Conservation (phyloP, 1,284 basidiomycete genomes). For the Marasmius tenuissimus region DNA sequence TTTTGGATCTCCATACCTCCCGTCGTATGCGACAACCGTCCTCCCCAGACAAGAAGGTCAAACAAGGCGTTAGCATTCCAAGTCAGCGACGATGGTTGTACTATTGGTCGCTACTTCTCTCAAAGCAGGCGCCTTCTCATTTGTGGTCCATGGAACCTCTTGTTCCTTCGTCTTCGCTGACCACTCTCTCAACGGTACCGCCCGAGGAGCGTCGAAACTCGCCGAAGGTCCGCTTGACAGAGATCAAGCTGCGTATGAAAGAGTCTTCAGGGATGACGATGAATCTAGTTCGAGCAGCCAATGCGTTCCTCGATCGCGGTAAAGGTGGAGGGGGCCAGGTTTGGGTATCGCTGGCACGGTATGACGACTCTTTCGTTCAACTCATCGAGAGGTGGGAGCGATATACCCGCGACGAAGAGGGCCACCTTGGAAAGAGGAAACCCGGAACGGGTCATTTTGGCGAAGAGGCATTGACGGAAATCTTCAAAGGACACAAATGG, state of each 20-base stretch:
- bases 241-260: slow-evolving; percentile 57
- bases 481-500: slow-evolving; percentile 59
- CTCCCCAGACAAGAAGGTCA: slow-evolving; percentile 40
- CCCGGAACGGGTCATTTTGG: slow-evolving; percentile 35
- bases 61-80: slow-evolving; percentile 74
- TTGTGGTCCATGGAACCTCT: slow-evolving; percentile 37
- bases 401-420: slow-evolving; percentile 44
- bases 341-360: slow-evolving; percentile 78
- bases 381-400: slow-evolving; percentile 61
- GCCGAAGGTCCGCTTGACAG: slow-evolving; percentile 46
- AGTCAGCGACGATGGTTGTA: slow-evolving; percentile 72
- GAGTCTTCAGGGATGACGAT: slow-evolving; percentile 52
- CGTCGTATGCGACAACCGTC: slow-evolving; percentile 63
- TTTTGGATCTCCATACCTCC: slow-evolving; percentile 68
- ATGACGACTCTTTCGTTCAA: slow-evolving; percentile 67
- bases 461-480: slow-evolving; percentile 36
- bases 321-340: slow-evolving; percentile 44
- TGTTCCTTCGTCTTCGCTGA: slow-evolving; percentile 23
- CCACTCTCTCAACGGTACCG: background rate
- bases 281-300: slow-evolving; percentile 55
- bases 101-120: slow-evolving; percentile 72
- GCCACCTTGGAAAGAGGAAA: slow-evolving; percentile 35
- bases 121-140: slow-evolving; percentile 49
- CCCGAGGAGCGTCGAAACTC: slow-evolving; percentile 18
- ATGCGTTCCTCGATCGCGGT: slow-evolving; percentile 47